Percentiles rank a stretch among this genome's conserved stretches.
These are phyloP conservation scores for Lactarius sp. DNA, from an alignment of 768 basidiomycete species.

Conservation along the genomic window DNA sequence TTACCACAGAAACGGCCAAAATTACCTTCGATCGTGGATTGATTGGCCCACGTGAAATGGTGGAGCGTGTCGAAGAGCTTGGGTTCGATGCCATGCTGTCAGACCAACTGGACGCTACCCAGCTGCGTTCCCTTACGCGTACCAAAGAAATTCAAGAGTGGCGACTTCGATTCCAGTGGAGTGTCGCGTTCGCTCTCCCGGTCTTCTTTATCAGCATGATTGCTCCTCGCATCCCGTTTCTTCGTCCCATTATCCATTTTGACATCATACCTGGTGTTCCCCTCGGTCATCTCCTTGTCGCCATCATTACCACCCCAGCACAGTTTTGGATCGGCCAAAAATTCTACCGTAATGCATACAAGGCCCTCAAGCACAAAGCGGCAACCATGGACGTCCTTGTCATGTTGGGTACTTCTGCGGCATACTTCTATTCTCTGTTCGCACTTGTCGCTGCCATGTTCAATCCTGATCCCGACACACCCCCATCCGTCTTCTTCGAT, in stretches of 20 bases:
- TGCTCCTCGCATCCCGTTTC: constrained; percentile 57
- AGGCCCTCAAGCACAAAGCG: constrained; percentile 80
- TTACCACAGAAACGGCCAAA: constrained; percentile 70
- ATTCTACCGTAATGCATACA: constrained; percentile 88
- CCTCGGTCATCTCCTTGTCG: constrained; percentile 72
- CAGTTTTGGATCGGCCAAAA: constrained; percentile 88
- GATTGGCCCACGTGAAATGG: constrained; percentile 80
- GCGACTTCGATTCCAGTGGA: constrained; percentile 70
- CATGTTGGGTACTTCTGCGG: constrained; percentile 90
- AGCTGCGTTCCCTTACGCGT: constrained; percentile 78
- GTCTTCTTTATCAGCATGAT: constrained; percentile 93
- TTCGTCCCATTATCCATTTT: constrained; percentile 48
- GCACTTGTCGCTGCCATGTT: constrained; percentile 62
- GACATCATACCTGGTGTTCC: constrained; percentile 64
- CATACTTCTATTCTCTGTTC: constrained; percentile 84
- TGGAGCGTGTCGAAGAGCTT: constrained; percentile 81
- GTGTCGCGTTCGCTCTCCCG: constrained; percentile 78
- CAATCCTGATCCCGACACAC: constrained; percentile 59
- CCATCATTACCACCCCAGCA: constrained; percentile 80
- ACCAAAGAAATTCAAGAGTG: constrained; percentile 92
- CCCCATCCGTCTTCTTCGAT: constrained; percentile 92
- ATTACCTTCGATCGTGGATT: constrained; percentile 69
- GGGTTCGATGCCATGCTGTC: constrained; percentile 87
- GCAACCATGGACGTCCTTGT: constrained; percentile 99
- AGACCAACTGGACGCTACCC: constrained; percentile 75